phyloP scores from a whole-genome alignment of 768 basidiomycete genomes.

The Lactifluus subvellereus region DNA sequence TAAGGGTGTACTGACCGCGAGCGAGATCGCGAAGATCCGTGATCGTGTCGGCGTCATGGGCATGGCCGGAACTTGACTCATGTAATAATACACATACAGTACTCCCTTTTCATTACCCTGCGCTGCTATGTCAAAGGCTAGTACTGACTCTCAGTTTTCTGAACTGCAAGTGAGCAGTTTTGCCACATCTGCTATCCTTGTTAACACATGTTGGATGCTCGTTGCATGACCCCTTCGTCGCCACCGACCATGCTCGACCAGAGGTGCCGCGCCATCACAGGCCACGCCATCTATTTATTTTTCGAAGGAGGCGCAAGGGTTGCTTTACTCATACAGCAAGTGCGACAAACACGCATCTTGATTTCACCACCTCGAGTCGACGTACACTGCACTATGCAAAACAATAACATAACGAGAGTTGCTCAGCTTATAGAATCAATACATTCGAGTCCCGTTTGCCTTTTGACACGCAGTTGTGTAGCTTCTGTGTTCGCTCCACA shows the following conservation, averaged over 20 bases:
- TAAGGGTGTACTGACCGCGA: slow-evolving; percentile 74
- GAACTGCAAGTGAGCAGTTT: neutral
- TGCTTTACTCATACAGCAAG: neutral
- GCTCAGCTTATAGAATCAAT: neutral
- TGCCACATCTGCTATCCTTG: neutral
- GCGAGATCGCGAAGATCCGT: slow-evolving; percentile 87
- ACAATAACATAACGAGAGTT: neutral
- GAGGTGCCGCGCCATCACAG: neutral
- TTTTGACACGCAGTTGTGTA: neutral
- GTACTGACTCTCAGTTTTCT: neutral
- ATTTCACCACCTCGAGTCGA: neutral
- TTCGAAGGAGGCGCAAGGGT: neutral
- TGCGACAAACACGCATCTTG: neutral
- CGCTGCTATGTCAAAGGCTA: neutral
- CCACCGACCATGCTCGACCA: neutral
- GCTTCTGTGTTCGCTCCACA: neutral
- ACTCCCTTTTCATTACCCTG: neutral
- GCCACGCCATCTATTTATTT: too few relatives aligned
- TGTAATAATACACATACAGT: neutral
- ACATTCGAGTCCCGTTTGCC: neutral
- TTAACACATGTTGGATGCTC: neutral
- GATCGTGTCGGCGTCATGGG: slow-evolving; percentile 83
- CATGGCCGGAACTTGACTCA: slow-evolving; percentile 70
- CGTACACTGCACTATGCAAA: neutral
- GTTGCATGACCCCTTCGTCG: neutral